A percentile compares a stretch with the other conserved stretches of the same genome.
These are phyloP conservation scores for Zygosaccharomyces pseudobailii DNA, from an alignment of 1,139 yeast genomes.

Conservation along the genomic window DNA sequence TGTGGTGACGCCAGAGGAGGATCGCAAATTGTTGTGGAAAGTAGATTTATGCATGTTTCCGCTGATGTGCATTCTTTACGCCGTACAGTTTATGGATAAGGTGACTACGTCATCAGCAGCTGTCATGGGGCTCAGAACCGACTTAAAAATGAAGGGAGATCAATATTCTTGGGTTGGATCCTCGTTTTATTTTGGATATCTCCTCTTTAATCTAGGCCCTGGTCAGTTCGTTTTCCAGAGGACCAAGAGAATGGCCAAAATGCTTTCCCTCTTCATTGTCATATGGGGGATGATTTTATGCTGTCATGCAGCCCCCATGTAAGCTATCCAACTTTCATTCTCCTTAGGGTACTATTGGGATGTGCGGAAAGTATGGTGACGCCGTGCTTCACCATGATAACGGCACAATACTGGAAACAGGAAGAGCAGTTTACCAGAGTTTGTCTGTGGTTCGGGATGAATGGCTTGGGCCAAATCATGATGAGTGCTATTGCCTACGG, in stretches of 20 bases:
- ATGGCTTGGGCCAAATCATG: slow-evolving; percentile 45
- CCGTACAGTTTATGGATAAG: slow-evolving; percentile 65
- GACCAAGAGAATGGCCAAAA: slow-evolving; percentile 31
- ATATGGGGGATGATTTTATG: slow-evolving; percentile 46
- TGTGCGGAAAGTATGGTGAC: slow-evolving; percentile 46
- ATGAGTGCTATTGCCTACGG: slow-evolving; percentile 49
- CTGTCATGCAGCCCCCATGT: slow-evolving; percentile 40
- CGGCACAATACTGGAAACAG: slow-evolving; percentile 51
- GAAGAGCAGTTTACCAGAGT: slow-evolving; percentile 48
- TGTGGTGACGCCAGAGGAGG: slow-evolving; percentile 29
- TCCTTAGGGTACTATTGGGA: slow-evolving; percentile 45
- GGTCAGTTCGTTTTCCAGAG: slow-evolving; percentile 39
- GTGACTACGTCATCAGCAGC: slow-evolving; percentile 55
- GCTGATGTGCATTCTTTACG: slow-evolving; percentile 49
- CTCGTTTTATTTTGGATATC: slow-evolving; percentile 51
- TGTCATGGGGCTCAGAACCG: slow-evolving; percentile 48
- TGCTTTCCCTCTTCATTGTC: slow-evolving; percentile 38
- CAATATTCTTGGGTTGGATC: slow-evolving; percentile 55
- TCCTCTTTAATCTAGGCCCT: slow-evolving; percentile 43
- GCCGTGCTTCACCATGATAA: slow-evolving; percentile 50
- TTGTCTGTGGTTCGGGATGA: slow-evolving; percentile 46
- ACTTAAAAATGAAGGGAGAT: slow-evolving; percentile 46
- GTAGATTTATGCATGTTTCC: slow-evolving; percentile 55
- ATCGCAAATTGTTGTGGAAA: slow-evolving; percentile 42
- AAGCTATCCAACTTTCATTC: slow-evolving; percentile 39